These are phyloP conservation scores for Corymbia citriodora DNA, from an alignment of 441 rosid species.

Conservation along the genomic window DNA sequence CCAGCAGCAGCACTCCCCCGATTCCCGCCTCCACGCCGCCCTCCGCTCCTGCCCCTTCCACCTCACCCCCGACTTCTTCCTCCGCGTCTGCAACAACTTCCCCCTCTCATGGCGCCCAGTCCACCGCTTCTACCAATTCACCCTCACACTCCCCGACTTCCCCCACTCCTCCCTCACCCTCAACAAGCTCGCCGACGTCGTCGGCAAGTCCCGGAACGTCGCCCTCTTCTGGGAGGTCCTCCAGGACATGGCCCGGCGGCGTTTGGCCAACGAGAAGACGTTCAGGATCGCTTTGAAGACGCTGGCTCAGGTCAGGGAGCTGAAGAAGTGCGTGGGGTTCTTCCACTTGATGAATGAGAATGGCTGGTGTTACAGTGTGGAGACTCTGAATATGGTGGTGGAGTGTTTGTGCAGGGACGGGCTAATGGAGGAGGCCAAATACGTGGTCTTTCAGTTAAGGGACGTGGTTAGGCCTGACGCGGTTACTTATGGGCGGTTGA, in stretches of 20 bases:
- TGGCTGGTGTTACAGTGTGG: conserved; percentile 42
- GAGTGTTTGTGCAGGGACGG: conserved; percentile 45
- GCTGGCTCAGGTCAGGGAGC: conserved; percentile 53
- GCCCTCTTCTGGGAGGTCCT: conserved; percentile 63
- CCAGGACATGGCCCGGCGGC: conserved; percentile 32
- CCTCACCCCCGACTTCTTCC: conserved; percentile 70
- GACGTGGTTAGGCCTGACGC: conserved; percentile 44
- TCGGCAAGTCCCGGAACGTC: conserved; percentile 64
- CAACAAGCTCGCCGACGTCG: conserved; percentile 59
- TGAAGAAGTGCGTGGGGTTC: conserved; percentile 58
- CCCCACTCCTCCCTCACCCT: conserved; percentile 42
- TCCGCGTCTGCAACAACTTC: conserved; percentile 84
- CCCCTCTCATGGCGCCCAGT: conserved; percentile 84
- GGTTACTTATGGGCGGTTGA: conserved; percentile 54
- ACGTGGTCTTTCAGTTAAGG: conserved; percentile 45
- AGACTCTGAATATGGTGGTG: conserved; percentile 43
- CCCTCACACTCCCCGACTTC: conserved; percentile 28
- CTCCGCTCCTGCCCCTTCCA: conserved; percentile 37
- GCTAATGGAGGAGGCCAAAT: conserved; percentile 65
- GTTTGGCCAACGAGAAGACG: conserved; percentile 60
- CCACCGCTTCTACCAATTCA: conserved; percentile 62
- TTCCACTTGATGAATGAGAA: conserved; percentile 55
- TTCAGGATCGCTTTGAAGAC: conserved; percentile 48
- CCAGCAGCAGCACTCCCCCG: conserved; percentile 67
- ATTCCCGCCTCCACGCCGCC: conserved; percentile 49